Conservation (phyloP, 192 early-diverging fungal species). For the Podochytrium sp. region DNA sequence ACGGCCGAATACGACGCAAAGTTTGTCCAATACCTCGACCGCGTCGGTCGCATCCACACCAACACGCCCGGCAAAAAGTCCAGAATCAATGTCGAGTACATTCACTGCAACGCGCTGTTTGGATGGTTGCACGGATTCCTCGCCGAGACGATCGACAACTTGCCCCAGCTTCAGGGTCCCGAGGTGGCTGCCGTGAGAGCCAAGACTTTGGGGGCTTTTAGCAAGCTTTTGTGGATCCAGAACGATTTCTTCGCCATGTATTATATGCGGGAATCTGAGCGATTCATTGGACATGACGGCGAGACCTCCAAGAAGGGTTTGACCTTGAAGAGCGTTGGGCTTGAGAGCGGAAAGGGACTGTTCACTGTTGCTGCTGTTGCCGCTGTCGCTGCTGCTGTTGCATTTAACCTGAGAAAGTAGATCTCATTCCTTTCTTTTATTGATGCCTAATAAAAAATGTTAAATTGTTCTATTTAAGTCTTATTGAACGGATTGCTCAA, state of each 20-base stretch:
- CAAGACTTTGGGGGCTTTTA: conserved; percentile 59
- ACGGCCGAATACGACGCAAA: conserved; percentile 47
- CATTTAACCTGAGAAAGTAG: too few relatives aligned
- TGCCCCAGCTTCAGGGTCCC: conserved; percentile 35
- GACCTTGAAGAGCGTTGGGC: background rate
- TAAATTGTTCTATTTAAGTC: too few relatives aligned
- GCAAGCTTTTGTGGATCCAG: conserved; percentile 85
- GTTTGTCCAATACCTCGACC: conserved; percentile 76
- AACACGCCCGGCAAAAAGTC: conserved; percentile 73
- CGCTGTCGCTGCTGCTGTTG: too few relatives aligned
- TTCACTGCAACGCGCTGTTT: conserved; percentile 79
- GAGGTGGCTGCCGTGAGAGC: conserved; percentile 9
- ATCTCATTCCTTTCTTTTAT: too few relatives aligned
- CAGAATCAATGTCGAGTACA: conserved; percentile 81
- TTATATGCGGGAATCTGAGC: conserved; percentile 63
- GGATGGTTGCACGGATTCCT: conserved; percentile 53
- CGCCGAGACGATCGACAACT: conserved; percentile 57
- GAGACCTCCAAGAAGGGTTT: background rate
- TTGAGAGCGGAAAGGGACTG: too few relatives aligned
- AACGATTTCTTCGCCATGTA: conserved; percentile 81
- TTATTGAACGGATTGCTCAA: too few relatives aligned
- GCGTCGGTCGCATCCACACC: conserved; percentile 77
- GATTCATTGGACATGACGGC: background rate
- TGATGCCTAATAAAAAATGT: too few relatives aligned
- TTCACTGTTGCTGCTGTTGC: too few relatives aligned